Base-by-base conservation (phyloP, 371 early-diverging fungal species). In the Conidiobolus incongruus region DNA sequence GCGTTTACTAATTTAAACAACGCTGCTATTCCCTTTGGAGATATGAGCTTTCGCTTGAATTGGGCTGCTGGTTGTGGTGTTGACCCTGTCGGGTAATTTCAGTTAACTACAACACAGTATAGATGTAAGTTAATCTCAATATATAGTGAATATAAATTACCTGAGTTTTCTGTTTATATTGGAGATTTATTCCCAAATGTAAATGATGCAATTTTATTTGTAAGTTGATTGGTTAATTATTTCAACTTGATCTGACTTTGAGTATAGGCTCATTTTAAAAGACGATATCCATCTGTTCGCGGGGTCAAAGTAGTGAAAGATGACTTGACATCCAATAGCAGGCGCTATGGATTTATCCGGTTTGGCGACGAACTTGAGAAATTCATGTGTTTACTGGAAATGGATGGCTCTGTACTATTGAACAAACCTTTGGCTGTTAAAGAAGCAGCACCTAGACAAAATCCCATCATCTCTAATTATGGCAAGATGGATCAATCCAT, bases 221-320 rank as follows among this genome's bases (percentile, higher is more conserved):
- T 81, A 66, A 46, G 65, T 55, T 13, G 13, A 20, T 17, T 30
- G 23, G 20, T 11, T 15, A 11, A n/a, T 35, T 28, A 24, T 15
- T 19, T 35, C 31, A 19, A 20, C 19, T 38, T 31, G 12, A 11
- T 33, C 8, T 30, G 15, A 29, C 13, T n/a, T 19, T 33, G 41
- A 7, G 16, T 37, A 6, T 50, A 63, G 65, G 50, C 61, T 24
- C 50, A 58, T 33, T 72, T 71, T 52, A 70, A 66, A 49, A 63
- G 61, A 38, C 52, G 68, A 42, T 87, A 81, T 55, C 47, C 62
- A 13, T 72, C 81, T 11, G 65, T 68, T 49, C 66, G 74, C 47
- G 74, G 81, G 15, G 85, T 81, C 20, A 83, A 84, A 54, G 78
- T 87, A 26, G 78, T 87, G 54, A 68, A 75, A 0, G 83, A 87